These are phyloP conservation scores for Chaetomium strumarium DNA, from an alignment of 2,329 filamentous ascomycete species.

Conservation along the genomic window DNA sequence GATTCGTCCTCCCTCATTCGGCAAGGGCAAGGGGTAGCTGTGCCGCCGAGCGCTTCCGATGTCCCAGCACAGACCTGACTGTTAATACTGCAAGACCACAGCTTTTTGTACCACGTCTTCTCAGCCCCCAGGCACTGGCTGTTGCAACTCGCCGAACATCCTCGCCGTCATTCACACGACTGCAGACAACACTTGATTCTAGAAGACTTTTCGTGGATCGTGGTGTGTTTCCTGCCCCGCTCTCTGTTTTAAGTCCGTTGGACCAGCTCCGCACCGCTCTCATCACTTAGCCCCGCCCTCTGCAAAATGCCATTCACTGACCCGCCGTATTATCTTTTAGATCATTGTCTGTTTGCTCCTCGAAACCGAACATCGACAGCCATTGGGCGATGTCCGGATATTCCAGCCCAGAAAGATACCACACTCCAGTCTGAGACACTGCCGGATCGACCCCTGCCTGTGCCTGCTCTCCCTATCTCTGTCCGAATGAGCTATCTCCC, in stretches of 20 bases:
- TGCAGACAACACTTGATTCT: not conserved
- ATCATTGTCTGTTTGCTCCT: conserved; percentile 14
- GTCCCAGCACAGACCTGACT: conserved; percentile 20
- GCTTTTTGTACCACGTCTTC: conserved; percentile 17
- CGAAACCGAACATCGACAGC: conserved; percentile 16
- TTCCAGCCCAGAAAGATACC: not conserved
- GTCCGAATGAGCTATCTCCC: conserved; percentile 8
- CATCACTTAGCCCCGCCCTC: conserved; percentile 6
- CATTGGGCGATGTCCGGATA: conserved; percentile 18
- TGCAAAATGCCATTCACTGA: conserved; percentile 17
- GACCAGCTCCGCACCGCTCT: conserved; percentile 5
- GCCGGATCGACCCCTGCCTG: conserved; percentile 14
- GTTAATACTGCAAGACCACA: not conserved
- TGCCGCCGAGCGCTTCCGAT: conserved; percentile 16
- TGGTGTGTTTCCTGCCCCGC: conserved; percentile 9
- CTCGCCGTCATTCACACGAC: conserved; percentile 3
- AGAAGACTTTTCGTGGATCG: conserved; percentile 8
- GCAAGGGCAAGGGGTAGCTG: conserved; percentile 12
- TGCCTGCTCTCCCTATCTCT: conserved; percentile 1
- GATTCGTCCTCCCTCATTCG: conserved; percentile 11
- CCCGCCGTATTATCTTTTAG: conserved; percentile 2
- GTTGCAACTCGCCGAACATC: conserved; percentile 14
- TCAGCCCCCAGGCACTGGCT: conserved; percentile 16
- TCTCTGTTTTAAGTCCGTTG: conserved; percentile 7
- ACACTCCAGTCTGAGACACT: conserved; percentile 12